These are phyloP conservation scores for Ustilago esculenta DNA, from an alignment of 1,284 basidiomycete genomes.

Conservation along the genomic window DNA sequence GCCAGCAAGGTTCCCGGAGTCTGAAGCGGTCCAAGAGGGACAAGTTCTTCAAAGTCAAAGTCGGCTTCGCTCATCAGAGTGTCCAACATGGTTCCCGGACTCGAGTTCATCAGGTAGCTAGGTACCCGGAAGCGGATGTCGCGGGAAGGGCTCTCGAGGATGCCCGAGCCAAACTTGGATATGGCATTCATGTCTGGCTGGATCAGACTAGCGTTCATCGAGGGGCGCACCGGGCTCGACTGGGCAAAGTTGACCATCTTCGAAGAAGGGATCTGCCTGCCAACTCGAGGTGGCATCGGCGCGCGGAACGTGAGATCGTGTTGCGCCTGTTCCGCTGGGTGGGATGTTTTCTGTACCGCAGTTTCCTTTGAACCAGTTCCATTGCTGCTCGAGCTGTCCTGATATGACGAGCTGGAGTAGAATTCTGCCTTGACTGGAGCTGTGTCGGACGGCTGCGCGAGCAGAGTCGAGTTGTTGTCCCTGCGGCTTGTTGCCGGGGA, in stretches of 20 bases:
- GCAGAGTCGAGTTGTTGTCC: conserved; percentile 6
- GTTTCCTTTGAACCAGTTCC: background rate
- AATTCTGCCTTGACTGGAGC: background rate
- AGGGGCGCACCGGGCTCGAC: conserved; percentile 48
- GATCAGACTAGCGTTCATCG: conserved; percentile 34
- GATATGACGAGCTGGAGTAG: conserved; percentile 2
- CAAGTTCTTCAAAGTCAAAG: conserved; percentile 55
- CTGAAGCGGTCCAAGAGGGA: conserved; percentile 29
- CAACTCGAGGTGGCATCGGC: conserved; percentile 12
- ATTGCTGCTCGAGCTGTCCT: conserved; percentile 4
- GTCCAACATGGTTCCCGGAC: conserved; percentile 60
- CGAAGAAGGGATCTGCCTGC: conserved; percentile 9
- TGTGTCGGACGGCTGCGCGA: background rate
- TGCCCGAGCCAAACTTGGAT: conserved; percentile 9
- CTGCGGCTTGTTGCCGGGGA: conserved; percentile 5
- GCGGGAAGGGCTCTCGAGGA: conserved; percentile 38
- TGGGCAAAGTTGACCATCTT: conserved; percentile 40
- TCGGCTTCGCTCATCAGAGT: conserved; percentile 60
- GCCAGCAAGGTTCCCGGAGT: conserved; percentile 40
- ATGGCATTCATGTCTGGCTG: conserved; percentile 29
- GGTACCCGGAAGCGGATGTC: conserved; percentile 54
- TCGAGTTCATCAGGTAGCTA: conserved; percentile 58
- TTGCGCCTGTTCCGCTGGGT: background rate
- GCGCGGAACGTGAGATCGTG: conserved; percentile 16
- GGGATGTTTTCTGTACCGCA: background rate